These are phyloP conservation scores for Dendryphion nanum DNA, from an alignment of 2,329 filamentous ascomycete species.

Conservation along the genomic window DNA sequence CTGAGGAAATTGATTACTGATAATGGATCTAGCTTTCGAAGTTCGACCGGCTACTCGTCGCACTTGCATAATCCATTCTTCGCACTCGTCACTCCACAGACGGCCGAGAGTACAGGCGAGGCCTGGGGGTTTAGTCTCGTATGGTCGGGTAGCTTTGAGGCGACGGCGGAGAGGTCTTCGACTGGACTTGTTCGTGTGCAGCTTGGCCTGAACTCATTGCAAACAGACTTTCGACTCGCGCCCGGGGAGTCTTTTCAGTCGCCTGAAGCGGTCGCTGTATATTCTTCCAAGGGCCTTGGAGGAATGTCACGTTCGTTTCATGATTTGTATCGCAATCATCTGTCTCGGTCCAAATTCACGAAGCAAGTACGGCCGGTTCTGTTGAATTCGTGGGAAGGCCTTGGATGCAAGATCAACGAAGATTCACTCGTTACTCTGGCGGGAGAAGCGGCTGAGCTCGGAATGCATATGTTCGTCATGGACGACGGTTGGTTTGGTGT, in stretches of 20 bases:
- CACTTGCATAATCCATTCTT: conserved; percentile 66
- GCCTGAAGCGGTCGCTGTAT: conserved; percentile 63
- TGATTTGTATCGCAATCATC: conserved; percentile 59
- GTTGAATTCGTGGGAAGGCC: conserved; percentile 66
- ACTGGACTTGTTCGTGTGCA: conserved; percentile 61
- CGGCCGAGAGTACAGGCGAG: conserved; percentile 61
- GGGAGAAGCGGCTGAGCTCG: conserved; percentile 56
- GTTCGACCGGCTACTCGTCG: conserved; percentile 61
- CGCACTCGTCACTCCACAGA: conserved; percentile 54
- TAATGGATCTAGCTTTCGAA: conserved; percentile 54
- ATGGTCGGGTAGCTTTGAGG: conserved; percentile 63
- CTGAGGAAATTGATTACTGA: neutral
- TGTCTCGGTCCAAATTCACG: conserved; percentile 58
- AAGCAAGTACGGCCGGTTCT: conserved; percentile 54
- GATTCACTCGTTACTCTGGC: conserved; percentile 57
- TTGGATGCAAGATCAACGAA: conserved; percentile 59
- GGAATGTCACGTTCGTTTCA: conserved; percentile 64
- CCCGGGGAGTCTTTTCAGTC: conserved; percentile 59
- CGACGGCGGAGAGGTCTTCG: conserved; percentile 61
- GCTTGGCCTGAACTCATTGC: conserved; percentile 60
- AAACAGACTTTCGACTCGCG: conserved; percentile 58
- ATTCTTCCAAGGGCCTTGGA: conserved; percentile 58
- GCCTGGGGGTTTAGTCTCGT: conserved; percentile 66
- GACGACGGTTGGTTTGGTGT: conserved; percentile 68
- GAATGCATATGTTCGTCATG: conserved; percentile 62